Conservation (phyloP, 2,329 filamentous ascomycete species). For the Phaeosphaeriaceae sp. region DNA sequence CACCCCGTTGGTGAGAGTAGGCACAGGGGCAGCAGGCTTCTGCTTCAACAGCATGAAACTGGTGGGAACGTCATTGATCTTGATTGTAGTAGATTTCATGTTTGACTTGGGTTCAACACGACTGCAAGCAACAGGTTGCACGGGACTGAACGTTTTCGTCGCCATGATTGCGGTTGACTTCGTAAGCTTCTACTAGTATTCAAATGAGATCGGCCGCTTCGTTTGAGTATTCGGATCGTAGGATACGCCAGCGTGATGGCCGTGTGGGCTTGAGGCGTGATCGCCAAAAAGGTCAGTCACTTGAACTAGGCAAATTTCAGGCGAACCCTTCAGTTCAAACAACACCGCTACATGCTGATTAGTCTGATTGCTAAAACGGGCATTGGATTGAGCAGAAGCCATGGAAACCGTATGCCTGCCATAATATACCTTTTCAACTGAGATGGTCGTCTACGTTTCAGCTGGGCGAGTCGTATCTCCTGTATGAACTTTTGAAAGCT, state of each 20-base stretch:
- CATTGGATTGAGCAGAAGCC: conserved; percentile 38
- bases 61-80: conserved; percentile 38
- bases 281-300: conserved; percentile 39
- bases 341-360: conserved; percentile 43
- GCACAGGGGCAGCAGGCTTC: conserved; percentile 28
- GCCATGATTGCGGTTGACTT: conserved; percentile 56
- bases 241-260: conserved; percentile 51
- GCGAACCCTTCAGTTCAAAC: conserved; percentile 41
- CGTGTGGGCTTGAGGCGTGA: conserved; percentile 26
- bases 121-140: conserved; percentile 37
- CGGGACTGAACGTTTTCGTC: conserved; percentile 47
- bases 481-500: conserved; percentile 63
- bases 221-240: conserved; percentile 50
- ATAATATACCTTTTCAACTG: conserved; percentile 48
- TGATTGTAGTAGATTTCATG: conserved; percentile 44
- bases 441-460: conserved; percentile 43
- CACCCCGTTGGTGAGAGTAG: conserved; percentile 56
- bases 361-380: conserved; percentile 37
- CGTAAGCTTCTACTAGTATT: conserved; percentile 51
- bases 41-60: conserved; percentile 41
- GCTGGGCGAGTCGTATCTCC: conserved; percentile 59
- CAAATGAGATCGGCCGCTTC: conserved; percentile 57
- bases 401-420: conserved; percentile 42
- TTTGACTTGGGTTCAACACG: conserved; percentile 47
- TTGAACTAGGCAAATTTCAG: conserved; percentile 38